These are phyloP conservation scores for Colletotrichum falcatum DNA, from an alignment of 2,329 filamentous ascomycete genomes.

Conservation along the genomic window DNA sequence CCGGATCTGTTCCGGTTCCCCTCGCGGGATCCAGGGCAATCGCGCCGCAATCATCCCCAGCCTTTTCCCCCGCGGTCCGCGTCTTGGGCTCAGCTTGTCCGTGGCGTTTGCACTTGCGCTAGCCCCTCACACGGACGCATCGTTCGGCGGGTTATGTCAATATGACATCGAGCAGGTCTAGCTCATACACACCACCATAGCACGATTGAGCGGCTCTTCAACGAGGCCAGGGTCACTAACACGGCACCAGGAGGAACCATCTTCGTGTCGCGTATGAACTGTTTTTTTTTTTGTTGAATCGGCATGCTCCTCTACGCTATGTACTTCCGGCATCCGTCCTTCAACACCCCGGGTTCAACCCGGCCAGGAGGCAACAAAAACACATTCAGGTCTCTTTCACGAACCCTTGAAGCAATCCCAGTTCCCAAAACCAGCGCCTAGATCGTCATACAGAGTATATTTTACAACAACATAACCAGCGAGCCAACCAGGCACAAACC, in stretches of 20 bases:
- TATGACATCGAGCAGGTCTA: not conserved
- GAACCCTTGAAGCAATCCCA: not conserved
- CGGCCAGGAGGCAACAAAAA: conserved; percentile 16
- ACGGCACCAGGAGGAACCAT: not conserved
- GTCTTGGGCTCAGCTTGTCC: not conserved
- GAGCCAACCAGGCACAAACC: conserved; percentile 24
- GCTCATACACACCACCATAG: not conserved
- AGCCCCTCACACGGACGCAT: not conserved
- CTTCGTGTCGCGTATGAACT: conserved; percentile 12
- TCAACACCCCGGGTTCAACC: conserved; percentile 5
- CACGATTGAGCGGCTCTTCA: not conserved
- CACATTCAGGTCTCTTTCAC: conserved; percentile 8
- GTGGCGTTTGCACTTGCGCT: not conserved
- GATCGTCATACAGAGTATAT: not conserved
- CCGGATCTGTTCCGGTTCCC: not conserved
- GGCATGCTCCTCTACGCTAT: conserved; percentile 38
- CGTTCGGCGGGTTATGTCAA: not conserved
- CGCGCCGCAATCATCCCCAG: not conserved
- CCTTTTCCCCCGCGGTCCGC: not conserved
- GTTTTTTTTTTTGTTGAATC: not conserved
- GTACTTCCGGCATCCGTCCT: conserved; percentile 24
- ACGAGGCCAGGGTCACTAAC: not conserved
- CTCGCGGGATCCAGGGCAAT: not conserved
- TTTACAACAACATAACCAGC: conserved; percentile 26
- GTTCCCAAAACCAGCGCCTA: not conserved